Percentiles rank a stretch among this genome's conserved stretches.
These are phyloP conservation scores for Phaseolus coccineus DNA, from an alignment of 331 rosid genomes.

Conservation along the genomic window DNA sequence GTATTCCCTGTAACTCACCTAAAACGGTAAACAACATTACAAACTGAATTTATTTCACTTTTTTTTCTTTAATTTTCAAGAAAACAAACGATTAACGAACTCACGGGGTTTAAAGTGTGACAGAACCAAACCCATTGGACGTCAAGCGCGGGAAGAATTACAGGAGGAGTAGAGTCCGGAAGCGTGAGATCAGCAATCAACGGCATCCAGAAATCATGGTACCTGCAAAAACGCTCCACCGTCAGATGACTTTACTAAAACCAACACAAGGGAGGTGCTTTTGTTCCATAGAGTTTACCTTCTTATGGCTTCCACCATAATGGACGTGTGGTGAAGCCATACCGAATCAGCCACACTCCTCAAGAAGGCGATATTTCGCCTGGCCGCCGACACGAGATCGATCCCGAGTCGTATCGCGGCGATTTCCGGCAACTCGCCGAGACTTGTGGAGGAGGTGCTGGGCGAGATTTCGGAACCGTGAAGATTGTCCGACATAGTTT, in stretches of 20 bases:
- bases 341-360: slow-evolving; percentile 59
- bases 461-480: slow-evolving; percentile 50
- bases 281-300: slow-evolving; percentile 54
- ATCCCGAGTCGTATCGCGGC: slow-evolving; percentile 52
- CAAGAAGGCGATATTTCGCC: slow-evolving; percentile 64
- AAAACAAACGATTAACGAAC: slow-evolving; percentile 2
- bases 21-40: slow-evolving; percentile 2
- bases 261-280: neutral
- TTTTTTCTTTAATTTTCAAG: neutral
- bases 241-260: slow-evolving; percentile 44
- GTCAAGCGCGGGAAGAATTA: slow-evolving; percentile 83
- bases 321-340: slow-evolving; percentile 67
- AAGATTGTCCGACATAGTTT: slow-evolving; percentile 54
- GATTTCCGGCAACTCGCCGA: slow-evolving; percentile 62
- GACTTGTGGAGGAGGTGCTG: slow-evolving; percentile 56
- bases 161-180: slow-evolving; percentile 52
- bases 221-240: slow-evolving; percentile 59
- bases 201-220: slow-evolving; percentile 90
- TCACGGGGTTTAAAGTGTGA: slow-evolving; percentile 75
- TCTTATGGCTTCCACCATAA: slow-evolving; percentile 66
- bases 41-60: neutral
- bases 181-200: slow-evolving; percentile 76
- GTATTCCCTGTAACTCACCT: slow-evolving; percentile 73
- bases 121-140: slow-evolving; percentile 98
- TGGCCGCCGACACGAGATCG: slow-evolving; percentile 77